phyloP scores from a whole-genome alignment of 2,329 filamentous ascomycete species.

The Ascochyta koolunga region DNA sequence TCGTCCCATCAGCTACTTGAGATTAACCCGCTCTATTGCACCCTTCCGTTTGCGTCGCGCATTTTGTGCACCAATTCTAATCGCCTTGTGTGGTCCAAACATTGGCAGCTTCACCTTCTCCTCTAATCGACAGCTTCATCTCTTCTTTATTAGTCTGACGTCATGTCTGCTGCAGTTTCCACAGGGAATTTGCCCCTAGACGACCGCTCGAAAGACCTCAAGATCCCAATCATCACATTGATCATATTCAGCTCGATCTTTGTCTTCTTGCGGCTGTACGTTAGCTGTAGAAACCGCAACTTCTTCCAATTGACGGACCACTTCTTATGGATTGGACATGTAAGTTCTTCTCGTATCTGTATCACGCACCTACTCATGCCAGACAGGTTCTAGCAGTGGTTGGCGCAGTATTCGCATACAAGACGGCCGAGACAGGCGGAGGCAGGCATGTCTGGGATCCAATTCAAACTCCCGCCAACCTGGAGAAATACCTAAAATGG shows the following conservation, averaged over 20 bases:
- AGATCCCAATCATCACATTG: slow-evolving; percentile 29
- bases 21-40: slow-evolving; percentile 2
- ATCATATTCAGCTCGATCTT: slow-evolving; percentile 32
- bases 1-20: not conserved
- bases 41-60: not conserved
- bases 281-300: slow-evolving; percentile 31
- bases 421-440: slow-evolving; percentile 24
- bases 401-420: slow-evolving; percentile 28
- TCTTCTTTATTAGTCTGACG: not conserved
- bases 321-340: slow-evolving; percentile 32
- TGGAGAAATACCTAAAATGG: slow-evolving; percentile 24
- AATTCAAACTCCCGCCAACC: slow-evolving; percentile 23
- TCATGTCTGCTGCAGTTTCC: slow-evolving; percentile 20
- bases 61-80: not conserved
- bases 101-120: not conserved
- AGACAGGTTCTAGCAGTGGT: slow-evolving; percentile 28
- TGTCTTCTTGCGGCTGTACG: slow-evolving; percentile 24
- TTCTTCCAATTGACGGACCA: slow-evolving; percentile 33
- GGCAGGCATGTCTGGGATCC: slow-evolving; percentile 37
- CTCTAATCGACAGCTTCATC: not conserved
- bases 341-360: slow-evolving; percentile 6
- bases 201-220: slow-evolving; percentile 29
- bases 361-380: slow-evolving; percentile 1
- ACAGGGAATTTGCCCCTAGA: slow-evolving; percentile 25
- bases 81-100: slow-evolving; percentile 14